Evolutionary conservation across 2,329 filamentous ascomycete species (phyloP).

Genomic region (Immersiporthe knoxdaviesiana): DNA sequence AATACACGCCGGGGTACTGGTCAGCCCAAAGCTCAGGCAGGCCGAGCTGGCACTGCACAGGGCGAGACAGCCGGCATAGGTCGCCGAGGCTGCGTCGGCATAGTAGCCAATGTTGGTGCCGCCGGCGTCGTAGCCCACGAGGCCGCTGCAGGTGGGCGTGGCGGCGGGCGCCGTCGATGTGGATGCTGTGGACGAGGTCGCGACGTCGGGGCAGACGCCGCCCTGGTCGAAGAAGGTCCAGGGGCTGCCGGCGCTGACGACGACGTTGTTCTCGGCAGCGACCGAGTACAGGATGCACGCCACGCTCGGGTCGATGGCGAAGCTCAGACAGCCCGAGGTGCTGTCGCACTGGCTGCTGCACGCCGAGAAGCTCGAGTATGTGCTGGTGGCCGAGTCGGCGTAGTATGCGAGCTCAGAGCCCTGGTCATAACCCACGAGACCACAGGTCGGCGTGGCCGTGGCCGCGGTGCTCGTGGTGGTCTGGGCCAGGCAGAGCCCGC

Average conservation of each 20-base stretch:
- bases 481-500: constrained; percentile 22
- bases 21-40: constrained; percentile 27
- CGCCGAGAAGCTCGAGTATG: constrained; percentile 19
- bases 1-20: constrained; percentile 25
- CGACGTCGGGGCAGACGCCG: constrained; percentile 20
- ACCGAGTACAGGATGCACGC: constrained; percentile 27
- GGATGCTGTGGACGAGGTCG: constrained; percentile 11
- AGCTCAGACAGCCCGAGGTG: constrained; percentile 25
- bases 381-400: constrained; percentile 9
- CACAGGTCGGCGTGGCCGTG: constrained; percentile 20
- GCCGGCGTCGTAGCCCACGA: constrained; percentile 26
- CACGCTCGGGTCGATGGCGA: constrained; percentile 20
- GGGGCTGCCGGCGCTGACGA: constrained; percentile 38
- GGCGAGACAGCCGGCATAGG: constrained; percentile 22
- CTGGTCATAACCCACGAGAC: constrained; percentile 21
- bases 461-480: constrained; percentile 14
- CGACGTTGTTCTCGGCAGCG: constrained; percentile 30
- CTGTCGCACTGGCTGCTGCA: constrained; percentile 26
- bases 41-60: constrained; percentile 25
- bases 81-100: constrained; percentile 17
- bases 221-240: constrained; percentile 29
- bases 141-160: constrained; percentile 25
- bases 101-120: constrained; percentile 27
- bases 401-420: constrained; percentile 27
- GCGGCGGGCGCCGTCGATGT: constrained; percentile 16